phyloP scores from a whole-genome alignment of 495 filamentous ascomycete species.

The Hapsidospora chrysogenum region DNA sequence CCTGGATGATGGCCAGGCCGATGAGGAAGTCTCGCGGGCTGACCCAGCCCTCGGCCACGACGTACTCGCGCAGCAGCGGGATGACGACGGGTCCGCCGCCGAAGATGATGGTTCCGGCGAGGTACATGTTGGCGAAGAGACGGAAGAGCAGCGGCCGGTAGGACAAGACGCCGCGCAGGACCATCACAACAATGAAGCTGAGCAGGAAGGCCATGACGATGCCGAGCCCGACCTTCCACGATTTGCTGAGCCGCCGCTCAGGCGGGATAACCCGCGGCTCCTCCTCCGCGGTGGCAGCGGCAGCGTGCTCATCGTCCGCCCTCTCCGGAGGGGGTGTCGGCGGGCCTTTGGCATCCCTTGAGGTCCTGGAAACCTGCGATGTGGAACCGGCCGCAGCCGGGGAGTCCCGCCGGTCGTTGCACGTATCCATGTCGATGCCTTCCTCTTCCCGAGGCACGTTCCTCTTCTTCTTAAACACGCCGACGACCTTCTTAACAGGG shows the following conservation, averaged over 20 bases:
- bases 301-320: not conserved
- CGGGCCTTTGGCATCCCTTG: not conserved
- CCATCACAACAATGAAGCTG: slow-evolving; percentile 45
- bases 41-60: slow-evolving; percentile 70
- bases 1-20: slow-evolving; percentile 67
- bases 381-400: not conserved
- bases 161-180: slow-evolving; percentile 32
- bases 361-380: not conserved
- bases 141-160: slow-evolving; percentile 31
- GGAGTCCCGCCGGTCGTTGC: not conserved
- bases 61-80: slow-evolving; percentile 60
- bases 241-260: slow-evolving; percentile 18
- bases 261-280: slow-evolving; percentile 25
- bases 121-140: slow-evolving; percentile 68
- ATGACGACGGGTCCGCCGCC: slow-evolving; percentile 79
- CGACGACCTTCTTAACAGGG: slow-evolving; percentile 6
- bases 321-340: not conserved
- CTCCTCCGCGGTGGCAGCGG: slow-evolving; percentile 4
- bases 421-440: not conserved
- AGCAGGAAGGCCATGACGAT: slow-evolving; percentile 38
- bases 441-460: slow-evolving; percentile 1
- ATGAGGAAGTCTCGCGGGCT: slow-evolving; percentile 64
- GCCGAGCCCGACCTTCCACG: slow-evolving; percentile 27
- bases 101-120: slow-evolving; percentile 81
- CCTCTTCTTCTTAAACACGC: slow-evolving; percentile 1